These are phyloP conservation scores for Plectosphaerella plurivora DNA, from an alignment of 2,329 filamentous ascomycete species.

Conservation along the genomic window DNA sequence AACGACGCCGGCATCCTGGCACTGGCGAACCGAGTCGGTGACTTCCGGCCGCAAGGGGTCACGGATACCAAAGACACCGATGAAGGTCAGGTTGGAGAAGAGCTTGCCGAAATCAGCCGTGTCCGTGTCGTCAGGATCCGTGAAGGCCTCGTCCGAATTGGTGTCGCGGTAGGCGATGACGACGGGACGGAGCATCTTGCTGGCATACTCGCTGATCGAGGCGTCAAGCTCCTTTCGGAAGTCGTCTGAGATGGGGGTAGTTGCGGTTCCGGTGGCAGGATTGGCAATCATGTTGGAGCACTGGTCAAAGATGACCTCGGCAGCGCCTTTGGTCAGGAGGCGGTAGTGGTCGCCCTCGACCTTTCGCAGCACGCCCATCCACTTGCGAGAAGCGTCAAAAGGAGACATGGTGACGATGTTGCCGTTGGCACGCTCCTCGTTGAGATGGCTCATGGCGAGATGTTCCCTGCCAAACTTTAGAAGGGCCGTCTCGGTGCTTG, in stretches of 20 bases:
- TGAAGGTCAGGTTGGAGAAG: constrained; percentile 36
- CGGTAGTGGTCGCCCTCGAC: constrained; percentile 41
- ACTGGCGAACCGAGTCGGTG: constrained; percentile 31
- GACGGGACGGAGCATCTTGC: constrained; percentile 62
- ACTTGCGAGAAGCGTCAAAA: constrained; percentile 51
- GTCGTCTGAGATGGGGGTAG: constrained; percentile 22
- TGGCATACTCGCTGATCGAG: constrained; percentile 50
- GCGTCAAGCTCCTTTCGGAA: constrained; percentile 24
- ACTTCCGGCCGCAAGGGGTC: constrained; percentile 41
- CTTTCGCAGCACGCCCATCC: constrained; percentile 51
- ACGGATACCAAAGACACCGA: constrained; percentile 48
- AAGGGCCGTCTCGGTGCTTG: constrained; percentile 51
- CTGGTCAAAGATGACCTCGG: constrained; percentile 47
- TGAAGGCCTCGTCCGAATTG: constrained; percentile 25
- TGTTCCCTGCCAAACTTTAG: constrained; percentile 45
- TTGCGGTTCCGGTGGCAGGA: constrained; percentile 28
- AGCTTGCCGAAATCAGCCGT: constrained; percentile 10
- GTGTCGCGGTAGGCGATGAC: constrained; percentile 64
- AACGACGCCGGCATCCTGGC: constrained; percentile 37
- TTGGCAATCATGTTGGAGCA: constrained; percentile 39
- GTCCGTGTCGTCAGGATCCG: constrained; percentile 6
- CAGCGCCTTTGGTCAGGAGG: constrained; percentile 52
- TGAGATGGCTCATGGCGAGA: constrained; percentile 38
- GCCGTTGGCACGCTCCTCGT: constrained; percentile 40
- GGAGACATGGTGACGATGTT: constrained; percentile 44